A percentile compares a stretch with the other conserved stretches of the same genome.
Evolutionary conservation across 192 early-diverging fungal species (phyloP).

Genomic region (Linnemannia exigua): DNA sequence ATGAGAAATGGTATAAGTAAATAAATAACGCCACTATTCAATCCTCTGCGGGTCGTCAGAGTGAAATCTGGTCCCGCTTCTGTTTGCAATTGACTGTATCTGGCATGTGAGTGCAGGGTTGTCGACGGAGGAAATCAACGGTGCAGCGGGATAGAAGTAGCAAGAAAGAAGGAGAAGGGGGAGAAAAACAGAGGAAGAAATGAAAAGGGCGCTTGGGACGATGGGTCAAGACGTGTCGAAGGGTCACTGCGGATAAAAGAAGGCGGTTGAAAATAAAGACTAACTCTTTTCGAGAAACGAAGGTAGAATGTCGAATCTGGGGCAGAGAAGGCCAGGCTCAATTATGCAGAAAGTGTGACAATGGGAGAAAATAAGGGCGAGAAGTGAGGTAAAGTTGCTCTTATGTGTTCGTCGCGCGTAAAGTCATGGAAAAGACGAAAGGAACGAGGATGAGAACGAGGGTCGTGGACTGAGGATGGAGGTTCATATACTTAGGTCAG

Average conservation of each 20-base stretch:
- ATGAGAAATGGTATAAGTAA: too few species aligned
- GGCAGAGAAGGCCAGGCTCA: background rate
- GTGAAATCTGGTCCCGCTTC: constrained; percentile 8
- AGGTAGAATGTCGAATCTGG: background rate
- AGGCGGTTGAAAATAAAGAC: constrained; percentile 1
- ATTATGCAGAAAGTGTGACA: background rate
- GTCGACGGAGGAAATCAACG: constrained; percentile 9
- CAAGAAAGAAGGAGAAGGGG: background rate
- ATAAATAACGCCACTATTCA: background rate
- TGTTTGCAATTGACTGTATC: background rate
- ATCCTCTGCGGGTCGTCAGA: background rate
- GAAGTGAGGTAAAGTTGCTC: background rate
- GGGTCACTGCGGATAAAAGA: background rate
- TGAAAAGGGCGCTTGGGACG: background rate
- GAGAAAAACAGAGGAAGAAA: background rate
- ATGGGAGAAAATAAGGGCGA: background rate
- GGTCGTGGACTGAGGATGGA: background rate
- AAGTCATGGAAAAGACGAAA: background rate
- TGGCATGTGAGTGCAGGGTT: constrained; percentile 1
- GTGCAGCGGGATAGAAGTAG: background rate
- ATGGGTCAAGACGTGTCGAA: background rate
- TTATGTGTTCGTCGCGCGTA: background rate
- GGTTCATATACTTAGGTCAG: background rate
- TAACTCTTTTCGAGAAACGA: background rate
- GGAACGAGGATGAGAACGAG: background rate